phyloP scores from a whole-genome alignment of 1,284 basidiomycete species.

The Fistulinella cinereoalba region DNA sequence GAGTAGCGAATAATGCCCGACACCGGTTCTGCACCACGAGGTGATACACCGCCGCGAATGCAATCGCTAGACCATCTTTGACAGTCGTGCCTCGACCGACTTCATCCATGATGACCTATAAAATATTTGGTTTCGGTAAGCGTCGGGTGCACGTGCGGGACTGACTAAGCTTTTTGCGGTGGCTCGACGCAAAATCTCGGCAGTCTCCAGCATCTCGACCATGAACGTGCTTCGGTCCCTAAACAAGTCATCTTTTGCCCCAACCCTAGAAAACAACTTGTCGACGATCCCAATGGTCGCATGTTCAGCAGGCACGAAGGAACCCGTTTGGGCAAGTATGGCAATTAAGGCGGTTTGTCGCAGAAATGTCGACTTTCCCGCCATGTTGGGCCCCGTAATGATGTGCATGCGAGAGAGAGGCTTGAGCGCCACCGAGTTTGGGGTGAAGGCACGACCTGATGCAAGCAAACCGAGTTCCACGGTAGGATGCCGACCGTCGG shows the following conservation, averaged over 20 bases:
- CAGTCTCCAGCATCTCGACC: slow-evolving; percentile 88
- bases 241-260: slow-evolving; percentile 94
- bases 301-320: slow-evolving; percentile 85
- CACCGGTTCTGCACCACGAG: slow-evolving; percentile 74
- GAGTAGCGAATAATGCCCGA: slow-evolving; percentile 91
- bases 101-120: slow-evolving; percentile 94
- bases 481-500: slow-evolving; percentile 85
- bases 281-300: slow-evolving; percentile 87
- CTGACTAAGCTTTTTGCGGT: slow-evolving; percentile 77
- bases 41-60: slow-evolving; percentile 87
- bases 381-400: slow-evolving; percentile 97
- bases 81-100: slow-evolving; percentile 94
- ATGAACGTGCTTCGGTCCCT: slow-evolving; percentile 93
- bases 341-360: slow-evolving; percentile 90
- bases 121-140: slow-evolving; percentile 2
- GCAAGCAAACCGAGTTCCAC: slow-evolving; percentile 87
- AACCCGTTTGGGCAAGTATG: slow-evolving; percentile 90
- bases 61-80: slow-evolving; percentile 88
- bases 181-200: slow-evolving; percentile 78
- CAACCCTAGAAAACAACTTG: slow-evolving; percentile 90
- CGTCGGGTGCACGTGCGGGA: slow-evolving; percentile 7
- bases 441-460: slow-evolving; percentile 73
- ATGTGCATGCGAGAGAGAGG: slow-evolving; percentile 64
- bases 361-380: slow-evolving; percentile 89
- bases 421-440: slow-evolving; percentile 74